A percentile compares a stretch with the other conserved stretches of the same genome.
These are phyloP conservation scores for Linanthus parryae DNA, from an alignment of 148 eudicot genomes.

Conservation along the genomic window DNA sequence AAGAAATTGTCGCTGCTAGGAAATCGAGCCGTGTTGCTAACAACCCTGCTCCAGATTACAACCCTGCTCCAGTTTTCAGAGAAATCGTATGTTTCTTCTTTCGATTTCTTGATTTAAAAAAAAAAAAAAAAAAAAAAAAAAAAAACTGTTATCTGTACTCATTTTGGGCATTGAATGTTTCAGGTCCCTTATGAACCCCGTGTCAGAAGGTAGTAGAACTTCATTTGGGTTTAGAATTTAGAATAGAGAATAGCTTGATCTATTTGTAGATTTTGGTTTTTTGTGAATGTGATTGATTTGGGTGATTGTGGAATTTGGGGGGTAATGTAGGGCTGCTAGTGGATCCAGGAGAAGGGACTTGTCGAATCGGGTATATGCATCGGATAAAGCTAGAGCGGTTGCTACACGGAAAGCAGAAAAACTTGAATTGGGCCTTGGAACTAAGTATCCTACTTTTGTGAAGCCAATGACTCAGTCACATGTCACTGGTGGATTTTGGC, in stretches of 20 bases:
- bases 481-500: constrained; percentile 87
- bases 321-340: neutral
- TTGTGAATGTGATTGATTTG: neutral
- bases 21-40: constrained; percentile 66
- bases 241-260: neutral
- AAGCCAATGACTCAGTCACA: constrained; percentile 80
- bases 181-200: constrained; percentile 22
- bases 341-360: constrained; percentile 31
- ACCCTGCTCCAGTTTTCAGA: constrained; percentile 49
- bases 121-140: too few species aligned
- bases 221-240: neutral
- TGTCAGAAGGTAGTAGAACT: constrained; percentile 19
- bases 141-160: too few species aligned
- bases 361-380: constrained; percentile 49
- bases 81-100: constrained; percentile 26
- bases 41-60: constrained; percentile 54
- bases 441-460: constrained; percentile 37
- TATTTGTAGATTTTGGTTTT: neutral
- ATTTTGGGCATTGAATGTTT: neutral
- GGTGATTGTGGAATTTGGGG: neutral
- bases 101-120: neutral
- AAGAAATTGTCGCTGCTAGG: constrained; percentile 59
- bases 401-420: constrained; percentile 53
- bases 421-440: constrained; percentile 30
- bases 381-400: constrained; percentile 42